Evolutionary conservation across 495 filamentous ascomycete species (phyloP), one percentile per base, ranked within the genome.

Genomic region (Hyphodiscus hymeniophilus): DNA sequence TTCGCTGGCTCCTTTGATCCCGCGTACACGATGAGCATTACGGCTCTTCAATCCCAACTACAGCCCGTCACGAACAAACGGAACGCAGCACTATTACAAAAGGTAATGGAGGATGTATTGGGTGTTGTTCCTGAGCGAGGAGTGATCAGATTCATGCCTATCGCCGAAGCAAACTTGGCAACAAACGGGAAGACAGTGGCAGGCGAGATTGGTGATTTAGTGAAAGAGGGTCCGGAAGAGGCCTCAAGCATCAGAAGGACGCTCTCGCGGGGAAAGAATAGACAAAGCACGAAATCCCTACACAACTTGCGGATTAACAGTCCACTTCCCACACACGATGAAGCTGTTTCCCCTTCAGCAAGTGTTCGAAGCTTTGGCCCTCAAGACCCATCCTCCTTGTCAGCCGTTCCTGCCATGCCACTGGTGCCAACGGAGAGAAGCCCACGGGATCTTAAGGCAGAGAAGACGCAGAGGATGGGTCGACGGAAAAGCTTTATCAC

Each of bases 51-150:
- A 0, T 72, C 66, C 2, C 69, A 85, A 43, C 67, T 94, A 28
- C 79, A 79, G 17, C 81, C 88, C 0, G 75, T 82, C 3, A 87
- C 79, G 31, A 96, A 95, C 64, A 85, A 85, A 40, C 81, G 89
- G 32, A 90, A 89, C 64, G 81, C 87, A 3, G 72, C 68, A n/a
- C 63, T 94, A 32, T 76, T 92, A 12, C 80, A 88, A 53, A 66
- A 66, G 2, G 82, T 80, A 57, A 67, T 96, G 53, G 68, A 80
- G 13, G 80, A 84, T 7, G 65, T 79, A 3, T 66, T 94, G 7
- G 76, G 78, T 1, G 85, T 94, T 11, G 30, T 61, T 0, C 58
- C 80, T 0, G 64, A 73, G 0, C 72, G 85, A 23, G 88, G 89
- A 0, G 66, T 87, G 15, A 60, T 95, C 30, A 74, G 82, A 32